Conservation (phyloP, 805 yeast species). For the Suhomyces vadensis region DNA sequence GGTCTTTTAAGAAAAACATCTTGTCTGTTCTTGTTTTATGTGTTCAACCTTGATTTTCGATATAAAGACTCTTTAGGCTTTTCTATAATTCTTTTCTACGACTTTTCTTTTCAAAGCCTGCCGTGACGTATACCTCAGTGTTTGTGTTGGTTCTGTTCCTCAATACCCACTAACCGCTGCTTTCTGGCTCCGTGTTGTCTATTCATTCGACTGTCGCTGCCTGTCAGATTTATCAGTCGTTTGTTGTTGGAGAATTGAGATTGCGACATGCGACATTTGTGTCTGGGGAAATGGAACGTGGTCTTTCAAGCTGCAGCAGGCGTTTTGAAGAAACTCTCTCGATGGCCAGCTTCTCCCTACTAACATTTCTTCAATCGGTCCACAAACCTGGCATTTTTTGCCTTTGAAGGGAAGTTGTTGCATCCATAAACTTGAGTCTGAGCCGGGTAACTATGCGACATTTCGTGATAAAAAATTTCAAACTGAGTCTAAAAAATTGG, state of each 20-base stretch:
- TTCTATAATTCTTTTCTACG: neutral
- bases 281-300: slow-evolving; percentile 2
- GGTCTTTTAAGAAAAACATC: slow-evolving; percentile 67
- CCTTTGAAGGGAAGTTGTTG: no score
- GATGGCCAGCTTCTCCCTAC: no score
- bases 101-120: neutral
- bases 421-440: neutral
- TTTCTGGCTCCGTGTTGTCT: neutral
- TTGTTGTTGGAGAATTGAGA: slow-evolving; percentile 4
- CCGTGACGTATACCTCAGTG: neutral
- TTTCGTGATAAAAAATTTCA: slow-evolving; percentile 1
- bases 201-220: neutral
- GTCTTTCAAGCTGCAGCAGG: no score
- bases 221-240: slow-evolving; percentile 3
- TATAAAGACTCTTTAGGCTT: neutral
- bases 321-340: no score
- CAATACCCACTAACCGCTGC: neutral
- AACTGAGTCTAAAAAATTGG: neutral
- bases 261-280: slow-evolving; percentile 6
- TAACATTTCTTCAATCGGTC: no score
- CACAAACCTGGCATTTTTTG: no score
- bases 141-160: neutral
- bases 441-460: slow-evolving; percentile 3
- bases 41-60: neutral
- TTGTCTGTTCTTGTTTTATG: neutral